Base-by-base conservation (phyloP, 805 yeast genomes). In the Metahyphopichia silvanorum region DNA sequence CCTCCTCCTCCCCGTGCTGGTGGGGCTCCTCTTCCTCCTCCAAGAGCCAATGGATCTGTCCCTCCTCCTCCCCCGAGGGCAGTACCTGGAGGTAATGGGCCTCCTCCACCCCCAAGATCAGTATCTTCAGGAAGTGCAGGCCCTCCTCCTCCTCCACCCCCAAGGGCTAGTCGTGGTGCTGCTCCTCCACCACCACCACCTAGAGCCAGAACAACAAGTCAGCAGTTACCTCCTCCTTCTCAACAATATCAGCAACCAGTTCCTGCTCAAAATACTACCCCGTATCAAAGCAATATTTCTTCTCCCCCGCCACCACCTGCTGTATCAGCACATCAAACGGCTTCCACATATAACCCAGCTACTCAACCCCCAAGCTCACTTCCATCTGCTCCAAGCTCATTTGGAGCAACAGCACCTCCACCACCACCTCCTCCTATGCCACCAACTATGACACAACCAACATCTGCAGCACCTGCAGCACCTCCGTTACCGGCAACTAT, bases 101-200 rank as follows among this genome's bases (percentile, higher is more conserved):
- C 47, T 12, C 53, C 58, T 7, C 55, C 58, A 21, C 41, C 20
- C 47, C 38, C 27, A 4, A 15, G n/a, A n/a, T n/a, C n/a, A n/a
- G n/a, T n/a, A n/a, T n/a, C n/a, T n/a, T n/a, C n/a, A n/a, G n/a
- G n/a, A n/a, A n/a, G 25, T 3, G 25, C 15, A 10, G 25, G 47
- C 3, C 53, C 47, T 11, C 55, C 51, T 19, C 54, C 56, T 12
- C 51, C 48, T 6, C 42, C 51, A 8, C 54, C 60, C 7, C 48
- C 53, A 24, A 38, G 47, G 15, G 30, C 41, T 26, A 40, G 44
- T 29, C 32, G 44, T 4, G 37, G 38, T 16, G 45, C 43, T 7
- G 44, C 46, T 7, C 53, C 60, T 2, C 63, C 64, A 12, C 58
- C 60, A 2, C 62, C 63, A 4, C 63, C 64, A 10, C 49, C 60